A percentile compares a stretch with the other conserved stretches of the same genome.
phyloP scores from a whole-genome alignment of 2,329 filamentous ascomycete species.

The Aspergillus spinulosporus region DNA sequence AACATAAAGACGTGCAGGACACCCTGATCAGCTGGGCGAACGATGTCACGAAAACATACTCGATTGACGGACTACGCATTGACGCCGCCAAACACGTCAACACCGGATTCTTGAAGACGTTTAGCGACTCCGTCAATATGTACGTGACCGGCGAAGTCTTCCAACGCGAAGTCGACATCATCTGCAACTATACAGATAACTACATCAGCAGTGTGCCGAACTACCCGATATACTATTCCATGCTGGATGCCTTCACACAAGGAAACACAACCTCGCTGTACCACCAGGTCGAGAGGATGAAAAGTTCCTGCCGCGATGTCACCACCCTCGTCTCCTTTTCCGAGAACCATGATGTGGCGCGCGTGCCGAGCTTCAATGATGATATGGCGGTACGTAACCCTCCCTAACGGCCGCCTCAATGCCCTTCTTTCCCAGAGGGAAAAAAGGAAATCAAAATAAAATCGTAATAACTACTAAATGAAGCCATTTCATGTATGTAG shows the following conservation, averaged over 20 bases:
- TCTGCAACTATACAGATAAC: constrained; percentile 45
- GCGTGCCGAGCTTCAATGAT: constrained; percentile 54
- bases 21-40: constrained; percentile 46
- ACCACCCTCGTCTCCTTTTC: constrained; percentile 54
- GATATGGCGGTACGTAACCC: constrained; percentile 42
- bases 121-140: constrained; percentile 37
- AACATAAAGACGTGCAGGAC: constrained; percentile 41
- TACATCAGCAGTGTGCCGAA: constrained; percentile 48
- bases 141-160: constrained; percentile 52
- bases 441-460: constrained; percentile 19
- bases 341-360: constrained; percentile 61
- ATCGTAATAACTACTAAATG: not conserved
- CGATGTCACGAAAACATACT: constrained; percentile 45
- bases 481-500: constrained; percentile 3
- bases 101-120: constrained; percentile 42
- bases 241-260: constrained; percentile 36
- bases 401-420: too few species aligned
- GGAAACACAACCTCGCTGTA: constrained; percentile 33
- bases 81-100: constrained; percentile 52
- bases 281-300: constrained; percentile 27
- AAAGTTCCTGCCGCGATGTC: constrained; percentile 41
- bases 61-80: constrained; percentile 52
- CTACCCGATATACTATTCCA: constrained; percentile 44
- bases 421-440: constrained; percentile 4
- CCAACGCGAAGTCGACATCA: constrained; percentile 37